These are phyloP conservation scores for Trapa incisa DNA, from an alignment of 345 rosid species.

Conservation along the genomic window DNA sequence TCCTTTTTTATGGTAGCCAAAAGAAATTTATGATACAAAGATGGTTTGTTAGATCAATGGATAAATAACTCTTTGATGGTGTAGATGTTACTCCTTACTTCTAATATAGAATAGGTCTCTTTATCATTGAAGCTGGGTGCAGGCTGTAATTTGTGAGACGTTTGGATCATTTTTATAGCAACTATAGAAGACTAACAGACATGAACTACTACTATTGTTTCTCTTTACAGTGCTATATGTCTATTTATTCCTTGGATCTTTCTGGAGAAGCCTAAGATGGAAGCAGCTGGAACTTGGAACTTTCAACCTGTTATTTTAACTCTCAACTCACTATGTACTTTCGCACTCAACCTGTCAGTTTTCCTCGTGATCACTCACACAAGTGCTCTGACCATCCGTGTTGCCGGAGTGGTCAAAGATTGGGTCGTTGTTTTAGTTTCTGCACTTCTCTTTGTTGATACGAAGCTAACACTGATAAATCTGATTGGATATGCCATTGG, in stretches of 20 bases:
- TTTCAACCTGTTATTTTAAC: conserved; percentile 50
- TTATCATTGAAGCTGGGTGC: not conserved
- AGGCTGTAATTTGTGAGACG: not conserved
- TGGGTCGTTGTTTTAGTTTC: conserved; percentile 95
- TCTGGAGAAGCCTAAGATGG: conserved; percentile 86
- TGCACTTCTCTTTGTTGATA: conserved; percentile 81
- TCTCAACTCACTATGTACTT: conserved; percentile 84
- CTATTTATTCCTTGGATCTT: conserved; percentile 90
- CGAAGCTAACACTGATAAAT: conserved; percentile 79
- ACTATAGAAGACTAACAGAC: not conserved
- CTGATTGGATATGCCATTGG: conserved; percentile 82
- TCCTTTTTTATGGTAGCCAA: not conserved
- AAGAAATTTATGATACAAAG: not conserved
- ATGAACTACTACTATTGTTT: not conserved
- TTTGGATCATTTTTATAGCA: not conserved
- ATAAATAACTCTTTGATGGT: not conserved
- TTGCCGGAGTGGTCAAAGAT: conserved; percentile 98
- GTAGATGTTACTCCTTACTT: not conserved
- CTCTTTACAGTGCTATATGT: conserved; percentile 64
- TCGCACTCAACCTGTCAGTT: conserved; percentile 94
- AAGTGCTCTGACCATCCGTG: conserved; percentile 95
- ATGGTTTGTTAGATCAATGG: not conserved
- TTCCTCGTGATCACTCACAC: conserved; percentile 94
- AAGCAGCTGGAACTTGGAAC: conserved; percentile 59
- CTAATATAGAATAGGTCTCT: no score